Conservation (phyloP, 805 yeast species). For the Kodamaea kaohsiungensis region DNA sequence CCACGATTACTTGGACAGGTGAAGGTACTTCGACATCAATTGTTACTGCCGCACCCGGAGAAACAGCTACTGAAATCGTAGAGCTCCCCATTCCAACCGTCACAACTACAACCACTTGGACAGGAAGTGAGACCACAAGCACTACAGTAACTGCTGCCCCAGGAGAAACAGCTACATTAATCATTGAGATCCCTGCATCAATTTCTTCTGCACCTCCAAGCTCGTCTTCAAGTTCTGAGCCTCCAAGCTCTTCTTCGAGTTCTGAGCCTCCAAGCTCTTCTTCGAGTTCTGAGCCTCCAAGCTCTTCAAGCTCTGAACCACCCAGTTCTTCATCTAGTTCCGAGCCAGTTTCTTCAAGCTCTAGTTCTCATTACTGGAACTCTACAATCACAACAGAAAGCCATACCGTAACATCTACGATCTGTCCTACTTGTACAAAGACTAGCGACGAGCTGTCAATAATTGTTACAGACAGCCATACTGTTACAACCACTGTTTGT, state of each 20-base stretch:
- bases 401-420: background rate
- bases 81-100: constrained; percentile 14
- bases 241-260: background rate
- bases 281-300: background rate
- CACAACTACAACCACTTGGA: background rate
- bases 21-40: constrained; percentile 15
- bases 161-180: constrained; percentile 3
- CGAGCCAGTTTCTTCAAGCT: background rate
- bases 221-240: background rate
- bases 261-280: background rate
- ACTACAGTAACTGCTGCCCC: background rate
- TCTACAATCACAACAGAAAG: background rate
- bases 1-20: constrained; percentile 2
- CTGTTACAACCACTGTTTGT: background rate
- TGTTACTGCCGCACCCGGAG: constrained; percentile 6
- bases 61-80: constrained; percentile 13
- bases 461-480: background rate
- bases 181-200: constrained; percentile 12
- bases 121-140: background rate
- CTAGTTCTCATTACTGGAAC: background rate
- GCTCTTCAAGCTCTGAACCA: background rate
- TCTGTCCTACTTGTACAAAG: background rate
- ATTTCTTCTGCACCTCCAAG: background rate
- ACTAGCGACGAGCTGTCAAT: background rate
- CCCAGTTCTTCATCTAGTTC: background rate